Evolutionary conservation across 2,329 filamentous ascomycete genomes (phyloP), one percentile per base, ranked within the genome.

Genomic region (Colletotrichum cereale): DNA sequence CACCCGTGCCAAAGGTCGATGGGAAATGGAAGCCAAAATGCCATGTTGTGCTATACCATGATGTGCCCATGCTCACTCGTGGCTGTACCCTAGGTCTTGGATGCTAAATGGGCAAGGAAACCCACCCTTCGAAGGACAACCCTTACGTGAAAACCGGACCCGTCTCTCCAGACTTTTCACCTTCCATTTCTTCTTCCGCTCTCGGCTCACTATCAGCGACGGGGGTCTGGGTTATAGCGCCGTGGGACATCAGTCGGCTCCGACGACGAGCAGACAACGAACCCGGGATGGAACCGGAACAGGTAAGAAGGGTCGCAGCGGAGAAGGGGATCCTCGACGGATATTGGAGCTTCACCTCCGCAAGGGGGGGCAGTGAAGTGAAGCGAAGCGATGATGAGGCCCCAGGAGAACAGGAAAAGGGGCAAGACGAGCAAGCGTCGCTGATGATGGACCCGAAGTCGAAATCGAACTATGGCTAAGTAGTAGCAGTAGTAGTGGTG

Each of bases 121-220:
- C 62, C 55, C 47, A 67, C 47, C 55, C 55, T 48, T 26, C 47
- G 16, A 44, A 62, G 26, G n/a, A 26, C 44, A 62, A 62, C 44
- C 62, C 62, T 34, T 56, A 60, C 42, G 42, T 40, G 57, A 57
- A 71, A 67, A 61, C 36, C 66, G 57, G 57, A 50, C 36, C 36
- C 64, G 31, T 36, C 64, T 71, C 68, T 71, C 68, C 57, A 67
- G 68, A 67, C 57, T 58, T 52, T 71, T 44, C 56, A 57, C 31
- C 21, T 57, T 62, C 40, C 16, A 52, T 52, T 71, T 57, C 36
- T 48, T 63, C 21, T 38, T 16, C 38, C n/a, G 24, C 47, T 50
- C 21, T 67, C 36, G 57, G 57, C 50, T 67, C 57, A 36, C 64
- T 29, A 57, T 50, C 50, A 57, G 55, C 24, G 31, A 47, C 47